Evolutionary conservation across 345 rosid genomes (phyloP).

Genomic region (Camelina hispida): DNA sequence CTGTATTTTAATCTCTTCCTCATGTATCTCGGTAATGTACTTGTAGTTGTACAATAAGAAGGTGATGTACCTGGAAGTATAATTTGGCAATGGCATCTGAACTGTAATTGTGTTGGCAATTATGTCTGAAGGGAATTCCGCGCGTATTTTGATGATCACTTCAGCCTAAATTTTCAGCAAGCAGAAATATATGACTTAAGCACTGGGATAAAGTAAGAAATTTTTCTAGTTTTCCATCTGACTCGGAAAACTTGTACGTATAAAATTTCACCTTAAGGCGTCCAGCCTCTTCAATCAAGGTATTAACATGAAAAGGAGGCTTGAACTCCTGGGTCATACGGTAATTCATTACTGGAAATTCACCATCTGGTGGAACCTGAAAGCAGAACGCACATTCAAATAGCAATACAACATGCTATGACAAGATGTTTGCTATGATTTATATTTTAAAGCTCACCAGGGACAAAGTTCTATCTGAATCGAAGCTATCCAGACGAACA

Average conservation of each 20-base stretch:
- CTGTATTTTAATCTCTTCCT: neutral
- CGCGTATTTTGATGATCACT: constrained; percentile 80
- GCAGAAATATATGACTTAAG: constrained; percentile 17
- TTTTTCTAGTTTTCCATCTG: constrained; percentile 16
- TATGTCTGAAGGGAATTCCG: constrained; percentile 82
- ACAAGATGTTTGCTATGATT: constrained; percentile 5
- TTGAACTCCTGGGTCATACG: constrained; percentile 99
- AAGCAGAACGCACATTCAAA: constrained; percentile 37
- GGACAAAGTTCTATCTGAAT: constrained; percentile 80
- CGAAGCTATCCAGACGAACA: constrained; percentile 93
- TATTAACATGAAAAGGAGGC: constrained; percentile 94
- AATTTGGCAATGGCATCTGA: constrained; percentile 95
- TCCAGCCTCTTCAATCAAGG: constrained; percentile 97
- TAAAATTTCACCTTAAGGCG: constrained; percentile 65
- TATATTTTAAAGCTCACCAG: constrained; percentile 61
- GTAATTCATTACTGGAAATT: constrained; percentile 99
- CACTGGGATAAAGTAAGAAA: constrained; percentile 5
- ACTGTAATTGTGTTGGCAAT: constrained; percentile 80
- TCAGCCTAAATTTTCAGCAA: constrained; percentile 72
- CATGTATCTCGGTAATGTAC: neutral
- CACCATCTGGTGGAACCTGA: constrained; percentile 99
- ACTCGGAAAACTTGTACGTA: constrained; percentile 11
- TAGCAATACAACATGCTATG: constrained; percentile 14
- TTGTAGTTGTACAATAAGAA: constrained; percentile 7
- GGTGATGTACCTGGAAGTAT: constrained; percentile 71